Conservation (phyloP, 805 yeast species). For the Priceomyces castillae region DNA sequence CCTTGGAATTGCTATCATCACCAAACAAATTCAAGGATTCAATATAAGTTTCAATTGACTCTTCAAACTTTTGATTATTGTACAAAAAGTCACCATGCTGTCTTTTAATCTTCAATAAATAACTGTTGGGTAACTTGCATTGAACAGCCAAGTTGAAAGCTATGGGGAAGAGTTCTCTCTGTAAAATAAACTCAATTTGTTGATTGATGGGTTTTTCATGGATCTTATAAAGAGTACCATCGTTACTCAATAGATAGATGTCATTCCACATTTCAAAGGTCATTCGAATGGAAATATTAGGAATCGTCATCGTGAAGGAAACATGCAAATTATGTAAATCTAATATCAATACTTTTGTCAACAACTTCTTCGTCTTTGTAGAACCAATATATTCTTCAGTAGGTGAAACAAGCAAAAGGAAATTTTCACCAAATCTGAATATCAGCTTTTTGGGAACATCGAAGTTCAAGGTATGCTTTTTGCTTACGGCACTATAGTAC, state of each 20-base stretch:
- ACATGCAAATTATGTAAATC: slow-evolving; percentile 70
- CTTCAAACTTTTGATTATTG: slow-evolving; percentile 59
- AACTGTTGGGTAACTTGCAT: slow-evolving; percentile 26
- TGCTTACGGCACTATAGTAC: slow-evolving; percentile 56
- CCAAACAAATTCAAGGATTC: slow-evolving; percentile 32
- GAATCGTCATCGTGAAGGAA: slow-evolving; percentile 65
- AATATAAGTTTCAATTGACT: slow-evolving; percentile 75
- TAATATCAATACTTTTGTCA: slow-evolving; percentile 61
- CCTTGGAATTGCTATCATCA: slow-evolving; percentile 13
- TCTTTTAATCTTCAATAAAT: slow-evolving; percentile 27
- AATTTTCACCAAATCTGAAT: slow-evolving; percentile 46
- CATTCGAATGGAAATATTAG: slow-evolving; percentile 56
- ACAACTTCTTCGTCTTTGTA: slow-evolving; percentile 17
- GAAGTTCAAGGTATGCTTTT: slow-evolving; percentile 52
- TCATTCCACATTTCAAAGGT: slow-evolving; percentile 57
- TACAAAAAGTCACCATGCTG: slow-evolving; percentile 73
- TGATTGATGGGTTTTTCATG: slow-evolving; percentile 65
- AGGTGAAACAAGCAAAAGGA: slow-evolving; percentile 60
- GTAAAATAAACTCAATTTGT: slow-evolving; percentile 65
- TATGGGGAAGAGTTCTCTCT: slow-evolving; percentile 65
- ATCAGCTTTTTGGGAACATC: slow-evolving; percentile 56
- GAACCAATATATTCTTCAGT: slow-evolving; percentile 21
- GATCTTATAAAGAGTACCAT: slow-evolving; percentile 69
- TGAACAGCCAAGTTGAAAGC: slow-evolving; percentile 67
- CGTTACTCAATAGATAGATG: slow-evolving; percentile 62